Percentiles rank a stretch among this genome's conserved stretches.
Conservation (phyloP, 768 basidiomycete genomes). For the Amylocystis lapponica region DNA sequence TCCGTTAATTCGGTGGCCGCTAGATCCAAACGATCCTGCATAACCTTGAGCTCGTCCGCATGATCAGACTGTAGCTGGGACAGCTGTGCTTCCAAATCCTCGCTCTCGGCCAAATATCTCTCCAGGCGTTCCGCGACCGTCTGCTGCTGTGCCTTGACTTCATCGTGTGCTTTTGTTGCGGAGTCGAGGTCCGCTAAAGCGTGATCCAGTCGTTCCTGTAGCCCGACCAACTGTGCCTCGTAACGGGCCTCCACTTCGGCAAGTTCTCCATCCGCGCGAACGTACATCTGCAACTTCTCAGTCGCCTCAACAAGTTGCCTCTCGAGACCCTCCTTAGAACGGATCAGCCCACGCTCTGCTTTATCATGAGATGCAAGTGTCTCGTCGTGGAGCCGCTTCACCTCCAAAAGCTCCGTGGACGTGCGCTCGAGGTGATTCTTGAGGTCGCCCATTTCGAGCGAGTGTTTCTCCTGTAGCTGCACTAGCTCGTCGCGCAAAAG, state of each 20-base stretch:
- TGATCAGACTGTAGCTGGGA: constrained; percentile 3
- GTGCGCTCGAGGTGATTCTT: constrained; percentile 12
- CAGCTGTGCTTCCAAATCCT: constrained; percentile 9
- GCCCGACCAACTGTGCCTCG: constrained; percentile 1
- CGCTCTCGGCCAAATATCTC: constrained; percentile 23
- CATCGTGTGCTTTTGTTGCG: constrained; percentile 3
- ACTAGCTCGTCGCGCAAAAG: constrained; percentile 8
- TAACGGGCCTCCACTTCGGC: no score
- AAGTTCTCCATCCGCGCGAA: constrained; percentile 5
- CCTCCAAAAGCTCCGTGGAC: constrained; percentile 14
- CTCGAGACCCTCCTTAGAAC: constrained; percentile 15
- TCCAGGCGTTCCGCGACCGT: constrained; percentile 21
- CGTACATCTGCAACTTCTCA: constrained; percentile 4
- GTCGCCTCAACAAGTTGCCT: constrained; percentile 5
- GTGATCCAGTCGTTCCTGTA: constrained; percentile 6
- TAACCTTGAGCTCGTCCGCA: constrained; percentile 4
- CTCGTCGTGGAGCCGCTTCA: constrained; percentile 6
- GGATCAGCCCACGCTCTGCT: constrained; percentile 16
- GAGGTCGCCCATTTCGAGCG: constrained; percentile 7
- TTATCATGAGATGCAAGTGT: constrained; percentile 10
- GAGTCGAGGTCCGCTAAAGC: not conserved
- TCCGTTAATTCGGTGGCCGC: constrained; percentile 5
- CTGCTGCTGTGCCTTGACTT: constrained; percentile 30
- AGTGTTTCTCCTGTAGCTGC: constrained; percentile 5
- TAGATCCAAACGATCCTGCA: constrained; percentile 4